Evolutionary conservation across 495 filamentous ascomycete genomes (phyloP).

Genomic region (Xylaria acuta): DNA sequence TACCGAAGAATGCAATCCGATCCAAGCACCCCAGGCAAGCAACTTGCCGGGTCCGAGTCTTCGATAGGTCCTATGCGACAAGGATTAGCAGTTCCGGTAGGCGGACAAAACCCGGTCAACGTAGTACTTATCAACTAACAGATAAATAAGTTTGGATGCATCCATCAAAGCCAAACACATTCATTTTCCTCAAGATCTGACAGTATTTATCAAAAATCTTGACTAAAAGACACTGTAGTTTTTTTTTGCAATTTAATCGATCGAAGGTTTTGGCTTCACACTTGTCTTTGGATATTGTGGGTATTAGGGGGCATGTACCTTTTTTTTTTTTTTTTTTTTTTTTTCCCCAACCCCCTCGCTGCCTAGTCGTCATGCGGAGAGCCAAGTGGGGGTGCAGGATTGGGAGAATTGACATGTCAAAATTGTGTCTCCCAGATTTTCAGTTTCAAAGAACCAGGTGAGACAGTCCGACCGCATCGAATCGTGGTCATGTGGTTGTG

Average conservation of each 20-base stretch:
- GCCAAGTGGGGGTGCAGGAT: constrained; percentile 11
- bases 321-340: constrained; percentile 4
- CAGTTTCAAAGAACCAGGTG: constrained; percentile 6
- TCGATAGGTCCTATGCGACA: background rate
- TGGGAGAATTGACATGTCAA: constrained; percentile 19
- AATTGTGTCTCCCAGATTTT: constrained; percentile 5
- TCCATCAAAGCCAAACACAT: background rate
- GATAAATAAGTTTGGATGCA: background rate
- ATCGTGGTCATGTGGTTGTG: constrained; percentile 22
- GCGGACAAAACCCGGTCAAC: background rate
- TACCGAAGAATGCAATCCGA: background rate
- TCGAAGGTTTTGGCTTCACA: background rate
- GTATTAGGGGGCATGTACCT: background rate
- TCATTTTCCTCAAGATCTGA: too few species aligned
- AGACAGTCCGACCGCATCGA: constrained; percentile 27
- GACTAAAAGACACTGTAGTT: background rate
- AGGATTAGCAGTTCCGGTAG: background rate
- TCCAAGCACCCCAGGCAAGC: background rate
- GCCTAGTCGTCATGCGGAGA: constrained; percentile 5
- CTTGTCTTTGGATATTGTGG: background rate
- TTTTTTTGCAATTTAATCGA: background rate
- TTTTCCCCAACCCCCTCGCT: background rate
- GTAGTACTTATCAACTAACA: background rate
- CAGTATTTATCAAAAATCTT: background rate
- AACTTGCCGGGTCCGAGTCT: background rate